Percentiles rank a stretch among this genome's conserved stretches.
Conservation (phyloP, 257 asterid genomes). For the Eustoma russellianum region DNA sequence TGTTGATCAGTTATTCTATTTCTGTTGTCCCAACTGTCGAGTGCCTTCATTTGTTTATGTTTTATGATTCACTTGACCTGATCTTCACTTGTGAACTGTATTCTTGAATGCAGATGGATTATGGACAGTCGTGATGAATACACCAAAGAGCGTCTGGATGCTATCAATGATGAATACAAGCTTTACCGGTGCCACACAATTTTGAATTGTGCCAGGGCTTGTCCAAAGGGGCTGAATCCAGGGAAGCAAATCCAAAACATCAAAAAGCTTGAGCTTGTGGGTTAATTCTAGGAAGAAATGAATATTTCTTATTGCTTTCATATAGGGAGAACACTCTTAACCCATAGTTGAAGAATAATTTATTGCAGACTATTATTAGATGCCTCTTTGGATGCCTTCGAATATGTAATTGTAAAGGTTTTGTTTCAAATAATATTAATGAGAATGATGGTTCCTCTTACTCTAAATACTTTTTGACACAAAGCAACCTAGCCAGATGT, state of each 20-base stretch:
- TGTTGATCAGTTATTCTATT: no score
- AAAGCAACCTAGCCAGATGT: no score
- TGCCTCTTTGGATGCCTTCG: slow-evolving; percentile 8
- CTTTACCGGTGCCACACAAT: slow-evolving; percentile 91
- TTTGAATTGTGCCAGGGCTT: slow-evolving; percentile 87
- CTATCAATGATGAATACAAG: slow-evolving; percentile 75
- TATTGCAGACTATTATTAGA: slow-evolving; percentile 8
- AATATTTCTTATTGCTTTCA: slow-evolving; percentile 8
- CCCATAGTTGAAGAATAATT: slow-evolving; percentile 16
- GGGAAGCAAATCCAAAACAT: slow-evolving; percentile 88
- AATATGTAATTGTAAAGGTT: background rate
- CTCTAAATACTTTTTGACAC: no score
- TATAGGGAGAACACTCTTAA: slow-evolving; percentile 14
- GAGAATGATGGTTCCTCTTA: no score
- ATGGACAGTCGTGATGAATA: slow-evolving; percentile 97
- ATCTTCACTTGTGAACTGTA: background rate
- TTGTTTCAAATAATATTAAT: slow-evolving; percentile 9
- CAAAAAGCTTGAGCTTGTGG: slow-evolving; percentile 62
- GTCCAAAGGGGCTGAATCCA: slow-evolving; percentile 94
- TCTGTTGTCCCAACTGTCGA: no score
- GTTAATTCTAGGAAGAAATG: slow-evolving; percentile 4
- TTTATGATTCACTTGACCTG: no score
- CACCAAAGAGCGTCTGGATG: slow-evolving; percentile 83
- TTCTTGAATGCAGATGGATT: slow-evolving; percentile 65
- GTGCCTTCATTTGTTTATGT: no score